phyloP scores from a whole-genome alignment of 768 basidiomycete genomes.

The Lactifluus subvellereus region DNA sequence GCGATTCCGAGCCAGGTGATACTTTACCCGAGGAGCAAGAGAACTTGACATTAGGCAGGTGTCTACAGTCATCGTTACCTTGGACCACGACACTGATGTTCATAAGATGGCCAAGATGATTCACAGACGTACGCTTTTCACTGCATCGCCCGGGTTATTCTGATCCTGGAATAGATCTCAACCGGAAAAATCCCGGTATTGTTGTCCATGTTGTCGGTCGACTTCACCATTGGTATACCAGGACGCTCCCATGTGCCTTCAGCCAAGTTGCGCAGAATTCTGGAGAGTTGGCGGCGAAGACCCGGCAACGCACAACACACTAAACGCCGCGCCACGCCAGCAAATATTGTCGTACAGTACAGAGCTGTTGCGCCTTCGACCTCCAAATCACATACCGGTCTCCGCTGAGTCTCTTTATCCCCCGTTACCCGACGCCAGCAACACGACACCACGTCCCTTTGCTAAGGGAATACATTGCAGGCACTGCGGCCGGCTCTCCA shows the following conservation, averaged over 20 bases:
- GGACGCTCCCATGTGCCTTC: constrained; percentile 58
- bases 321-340: constrained; percentile 46
- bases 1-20: background rate
- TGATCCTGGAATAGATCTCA: constrained; percentile 1
- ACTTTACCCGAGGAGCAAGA: background rate
- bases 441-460: constrained; percentile 48
- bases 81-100: background rate
- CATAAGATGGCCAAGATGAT: background rate
- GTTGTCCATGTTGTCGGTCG: constrained; percentile 41
- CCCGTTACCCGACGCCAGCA: constrained; percentile 28
- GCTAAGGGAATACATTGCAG: constrained; percentile 66
- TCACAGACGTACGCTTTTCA: background rate
- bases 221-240: constrained; percentile 50
- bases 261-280: constrained; percentile 50
- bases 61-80: background rate
- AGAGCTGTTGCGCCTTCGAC: constrained; percentile 28
- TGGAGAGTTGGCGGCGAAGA: constrained; percentile 36
- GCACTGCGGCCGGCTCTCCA: constrained; percentile 65
- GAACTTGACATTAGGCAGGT: background rate
- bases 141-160: background rate
- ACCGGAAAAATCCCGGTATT: background rate
- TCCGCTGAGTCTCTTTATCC: constrained; percentile 37
- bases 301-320: constrained; percentile 34
- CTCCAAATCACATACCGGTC: constrained; percentile 6
- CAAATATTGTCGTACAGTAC: constrained; percentile 24